Evolutionary conservation across 805 yeast genomes (phyloP), one percentile per base, ranked within the genome.

Genomic region (Barnettozyma botsteinii): DNA sequence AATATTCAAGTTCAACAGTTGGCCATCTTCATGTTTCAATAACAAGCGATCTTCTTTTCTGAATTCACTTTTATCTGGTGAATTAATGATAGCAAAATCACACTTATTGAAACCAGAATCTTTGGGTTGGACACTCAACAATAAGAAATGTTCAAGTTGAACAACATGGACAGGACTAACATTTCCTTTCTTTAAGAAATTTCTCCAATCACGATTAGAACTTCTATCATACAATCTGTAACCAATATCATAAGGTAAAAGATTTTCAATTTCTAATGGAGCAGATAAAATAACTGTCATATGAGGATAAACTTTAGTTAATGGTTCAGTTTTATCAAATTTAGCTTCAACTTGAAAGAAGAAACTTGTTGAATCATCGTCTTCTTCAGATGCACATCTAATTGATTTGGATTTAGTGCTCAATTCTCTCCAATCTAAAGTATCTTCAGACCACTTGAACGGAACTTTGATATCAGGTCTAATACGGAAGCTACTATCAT

Each of bases 201-300:
- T 80, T 39, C 69, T 71, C 81, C 88, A 79, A 42, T 81, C 89
- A 43, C 72, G 73, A 38, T 73, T 73, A 26, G 79, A 67, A 17
- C 77, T 79, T 52, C 85, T 85, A 57, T 88, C 93, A 59, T 82
- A 84, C 12, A 93, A 68, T 41, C 83, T 68, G 62, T 83, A 87
- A 15, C 75, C 69, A 32, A 91, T 61, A 51, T 85, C 95, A 55
- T 73, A 84, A 0, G 99, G 98, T 36, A 94, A 59, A 37, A 87
- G 65, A 53, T 93, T 93, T 49, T 85, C 88, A 42, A 93, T 69
- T 50, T 85, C 85, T 33, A 93, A 62, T 0, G 98, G 98, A 0
- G 98, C 86, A 0, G 93, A 78, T 7, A 93, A 63, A 4, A 79
- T 72, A 19, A 93, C 63, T 8, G 69, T 72, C 85, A 91, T 73